Base-by-base conservation (phyloP, 2,329 filamentous ascomycete genomes). In the Alternaria sp. region DNA sequence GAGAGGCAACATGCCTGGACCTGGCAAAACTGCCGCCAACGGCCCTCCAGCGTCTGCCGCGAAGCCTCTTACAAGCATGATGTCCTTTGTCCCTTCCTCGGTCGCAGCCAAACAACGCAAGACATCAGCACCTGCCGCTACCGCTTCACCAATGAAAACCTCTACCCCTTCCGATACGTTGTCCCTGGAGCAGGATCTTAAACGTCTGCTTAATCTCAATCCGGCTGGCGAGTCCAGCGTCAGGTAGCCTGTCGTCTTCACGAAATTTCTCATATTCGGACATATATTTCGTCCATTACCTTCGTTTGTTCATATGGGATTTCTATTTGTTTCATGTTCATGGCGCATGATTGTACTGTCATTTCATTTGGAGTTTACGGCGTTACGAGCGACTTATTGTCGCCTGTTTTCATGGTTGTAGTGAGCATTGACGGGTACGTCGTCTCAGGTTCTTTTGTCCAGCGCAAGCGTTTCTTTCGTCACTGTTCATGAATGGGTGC, bases 61-160 rank as follows among this genome's bases (percentile, higher is more conserved):
- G 3, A 75, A 71, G 55, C 58, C 69, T 18, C 64, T 62, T 24
- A 70, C 67, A 14, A 67, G 68, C 6, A 70, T 71, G 64, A 75
- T 75, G 68, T 71, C 74, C 38, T 78, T 78, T 41, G 70, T 77
- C 32, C 75, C 75, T 55, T 71, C 75, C n/a, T 78, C 75, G 14
- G 75, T 78, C 36, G 69, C 71, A 18, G 75, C 75, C 4, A 78
- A 76, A 59, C 68, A 74, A 52, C 68, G 69, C 48, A 63, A 71
- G 44, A 57, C 67, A 24, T 67, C 69, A 39, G 56, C 68, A 14
- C 65, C 66, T 32, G 55, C 69, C 28, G 53, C 63, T 8, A 39
- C 65, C 16, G 55, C 64, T 43, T 63, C 64, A 18, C 59, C 64
- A 16, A 62, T 64, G 36, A 66, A 63, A 49, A 62, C 54, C 39